Evolutionary conservation across 495 filamentous ascomycete genomes (phyloP).

Genomic region (Hypoxylon lienhwacheense): DNA sequence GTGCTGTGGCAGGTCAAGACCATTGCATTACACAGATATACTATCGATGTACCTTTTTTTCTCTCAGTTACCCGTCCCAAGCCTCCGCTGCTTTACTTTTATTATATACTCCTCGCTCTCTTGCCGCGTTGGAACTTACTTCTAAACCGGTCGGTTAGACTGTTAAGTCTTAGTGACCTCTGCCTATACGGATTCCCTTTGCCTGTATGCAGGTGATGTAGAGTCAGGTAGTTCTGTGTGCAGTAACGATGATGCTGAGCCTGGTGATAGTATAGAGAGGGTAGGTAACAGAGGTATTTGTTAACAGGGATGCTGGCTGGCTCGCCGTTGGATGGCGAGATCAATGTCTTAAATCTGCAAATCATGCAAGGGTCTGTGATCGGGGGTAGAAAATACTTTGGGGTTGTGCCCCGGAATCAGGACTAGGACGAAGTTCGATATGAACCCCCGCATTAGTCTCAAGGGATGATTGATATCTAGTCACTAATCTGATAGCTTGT

Average conservation of each 20-base stretch:
- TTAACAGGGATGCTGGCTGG: constrained; percentile 40
- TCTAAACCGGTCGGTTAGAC: constrained; percentile 10
- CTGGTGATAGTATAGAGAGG: constrained; percentile 18
- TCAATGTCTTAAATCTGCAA: constrained; percentile 42
- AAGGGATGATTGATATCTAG: constrained; percentile 24
- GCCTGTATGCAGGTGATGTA: constrained; percentile 15
- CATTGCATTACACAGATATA: constrained; percentile 39
- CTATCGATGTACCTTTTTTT: constrained; percentile 42
- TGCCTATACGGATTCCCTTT: neutral
- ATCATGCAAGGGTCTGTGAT: constrained; percentile 43
- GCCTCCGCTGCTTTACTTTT: constrained; percentile 36
- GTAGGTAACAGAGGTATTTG: constrained; percentile 16
- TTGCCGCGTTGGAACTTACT: constrained; percentile 5
- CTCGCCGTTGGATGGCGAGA: constrained; percentile 39
- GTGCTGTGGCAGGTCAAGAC: constrained; percentile 36
- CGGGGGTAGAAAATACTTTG: constrained; percentile 25
- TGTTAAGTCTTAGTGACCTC: constrained; percentile 8
- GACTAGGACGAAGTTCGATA: constrained; percentile 22
- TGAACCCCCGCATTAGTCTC: constrained; percentile 30
- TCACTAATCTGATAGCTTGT: no score
- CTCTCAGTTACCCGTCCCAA: constrained; percentile 36
- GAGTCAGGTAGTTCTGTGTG: constrained; percentile 34
- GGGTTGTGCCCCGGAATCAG: constrained; percentile 32
- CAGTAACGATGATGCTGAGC: constrained; percentile 17
- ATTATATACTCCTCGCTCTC: constrained; percentile 17